These are phyloP conservation scores for Aspergillus viridinutans DNA, from an alignment of 2,329 filamentous ascomycete species.

Conservation along the genomic window DNA sequence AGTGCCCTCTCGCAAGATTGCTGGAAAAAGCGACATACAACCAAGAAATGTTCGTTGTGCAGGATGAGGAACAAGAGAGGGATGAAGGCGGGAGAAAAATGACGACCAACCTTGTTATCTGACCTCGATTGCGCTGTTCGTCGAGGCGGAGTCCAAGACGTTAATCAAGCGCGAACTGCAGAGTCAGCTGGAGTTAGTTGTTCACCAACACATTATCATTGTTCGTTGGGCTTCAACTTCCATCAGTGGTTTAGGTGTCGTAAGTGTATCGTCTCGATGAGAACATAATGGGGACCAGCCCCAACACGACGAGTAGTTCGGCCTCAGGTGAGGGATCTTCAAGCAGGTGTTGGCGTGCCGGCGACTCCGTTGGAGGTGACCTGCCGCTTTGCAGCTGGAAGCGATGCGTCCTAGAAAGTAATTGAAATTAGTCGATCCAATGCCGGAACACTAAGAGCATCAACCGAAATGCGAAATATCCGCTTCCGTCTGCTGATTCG, in stretches of 20 bases:
- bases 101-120: slow-evolving; percentile 35
- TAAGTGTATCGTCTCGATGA: slow-evolving; percentile 1
- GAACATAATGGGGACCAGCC: slow-evolving; percentile 27
- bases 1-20: slow-evolving; percentile 6
- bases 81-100: slow-evolving; percentile 17
- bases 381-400: slow-evolving; percentile 32
- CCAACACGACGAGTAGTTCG: slow-evolving; percentile 18
- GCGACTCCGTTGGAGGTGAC: slow-evolving; percentile 26
- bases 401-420: slow-evolving; percentile 22
- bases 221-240: not conserved
- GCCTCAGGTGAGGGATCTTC: slow-evolving; percentile 10
- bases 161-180: slow-evolving; percentile 9
- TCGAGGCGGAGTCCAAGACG: not conserved
- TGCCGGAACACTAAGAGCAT: slow-evolving; percentile 16
- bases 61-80: slow-evolving; percentile 2
- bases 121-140: slow-evolving; percentile 16
- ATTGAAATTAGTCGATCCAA: slow-evolving; percentile 31
- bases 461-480: slow-evolving; percentile 13
- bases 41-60: not conserved
- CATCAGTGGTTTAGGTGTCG: not conserved
- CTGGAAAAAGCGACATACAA: slow-evolving; percentile 1
- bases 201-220: slow-evolving; percentile 12
- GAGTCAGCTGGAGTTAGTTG: slow-evolving; percentile 19
- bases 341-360: slow-evolving; percentile 31
- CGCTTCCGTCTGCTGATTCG: slow-evolving; percentile 20